Conservation (phyloP, 2,329 filamentous ascomycete species). For the Monascus ruber region DNA sequence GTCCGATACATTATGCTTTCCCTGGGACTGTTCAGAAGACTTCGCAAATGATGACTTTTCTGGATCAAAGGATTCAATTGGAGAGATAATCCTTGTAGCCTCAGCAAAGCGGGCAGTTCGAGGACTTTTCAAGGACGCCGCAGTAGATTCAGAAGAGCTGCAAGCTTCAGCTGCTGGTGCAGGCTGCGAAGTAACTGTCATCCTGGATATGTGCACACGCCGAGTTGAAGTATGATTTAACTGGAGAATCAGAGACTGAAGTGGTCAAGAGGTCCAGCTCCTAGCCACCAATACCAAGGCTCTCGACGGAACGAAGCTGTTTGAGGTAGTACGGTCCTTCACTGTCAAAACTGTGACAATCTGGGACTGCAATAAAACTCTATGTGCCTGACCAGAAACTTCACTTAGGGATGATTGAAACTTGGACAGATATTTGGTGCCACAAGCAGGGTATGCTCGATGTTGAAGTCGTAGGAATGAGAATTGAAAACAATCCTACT, state of each 20-base stretch:
- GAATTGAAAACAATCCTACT: too few relatives aligned
- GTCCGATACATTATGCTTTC: constrained; percentile 55
- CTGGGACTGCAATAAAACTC: too few relatives aligned
- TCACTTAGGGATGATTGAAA: background rate
- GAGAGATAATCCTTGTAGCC: constrained; percentile 53
- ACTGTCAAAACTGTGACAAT: too few relatives aligned
- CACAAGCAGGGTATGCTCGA: background rate
- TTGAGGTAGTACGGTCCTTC: background rate
- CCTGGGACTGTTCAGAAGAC: constrained; percentile 37
- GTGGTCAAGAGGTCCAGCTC: constrained; percentile 20
- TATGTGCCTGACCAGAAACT: too few relatives aligned
- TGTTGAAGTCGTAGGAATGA: too few relatives aligned
- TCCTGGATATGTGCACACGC: constrained; percentile 5
- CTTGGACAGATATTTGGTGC: background rate
- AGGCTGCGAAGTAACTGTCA: constrained; percentile 7
- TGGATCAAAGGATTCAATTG: constrained; percentile 39
- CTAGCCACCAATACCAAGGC: constrained; percentile 4
- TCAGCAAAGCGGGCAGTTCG: constrained; percentile 53
- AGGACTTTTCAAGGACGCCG: constrained; percentile 37
- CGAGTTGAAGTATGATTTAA: too few relatives aligned
- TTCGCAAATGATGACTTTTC: constrained; percentile 41
- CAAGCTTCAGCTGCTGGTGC: constrained; percentile 11
- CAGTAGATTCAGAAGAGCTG: constrained; percentile 20
- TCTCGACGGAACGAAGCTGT: constrained; percentile 11
- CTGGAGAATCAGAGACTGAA: constrained; percentile 2